Base-by-base conservation (phyloP, 306 rosid species). In the Crataegus laevigata region DNA sequence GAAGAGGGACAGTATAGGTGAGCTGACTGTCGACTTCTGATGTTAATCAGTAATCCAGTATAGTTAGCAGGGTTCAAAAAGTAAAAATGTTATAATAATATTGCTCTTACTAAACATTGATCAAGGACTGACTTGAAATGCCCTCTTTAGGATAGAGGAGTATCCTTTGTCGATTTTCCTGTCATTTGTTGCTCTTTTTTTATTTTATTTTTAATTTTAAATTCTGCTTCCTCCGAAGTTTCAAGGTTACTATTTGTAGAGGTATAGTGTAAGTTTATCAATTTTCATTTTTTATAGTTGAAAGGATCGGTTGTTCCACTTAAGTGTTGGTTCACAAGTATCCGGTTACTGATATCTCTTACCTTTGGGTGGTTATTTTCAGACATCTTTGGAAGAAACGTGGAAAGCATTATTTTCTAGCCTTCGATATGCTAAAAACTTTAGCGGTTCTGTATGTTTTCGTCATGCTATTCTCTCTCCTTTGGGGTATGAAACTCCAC, bases 321-420 rank as follows among this genome's bases (percentile, higher is more conserved):
- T 60, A 21, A 26, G 18, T 36, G 10, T 11, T 36, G 55, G 25
- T 72, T 50, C 26, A 8, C 60, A 45, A 12, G 14, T 67, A 66
- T 24, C 73, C 30, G 72, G 24, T 61, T 61, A 9, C 77, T 64
- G 78, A 79, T 71, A 42, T 69, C 66, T 71, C 62, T 62, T 81
- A 40, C 68, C 68, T 36, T 69, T 77, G 78, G 81, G 36, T 83
- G 55, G 61, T 76, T 62, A 34, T 34, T 75, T 80, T 77, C 92
- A 94, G 98, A 30, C 96, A 67, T 84, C 81, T 26, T 82, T 94
- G 82, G 98, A 94, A 90, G 98, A 94, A 79, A 94, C 97, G 78
- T 94, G 98, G 97, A 82, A 69, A 75, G 93, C 88, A 13, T 79
- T 94, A 80, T 91, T 94, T 84, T 91, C 98, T 40, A 89, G 98